Base-by-base conservation (phyloP, 768 basidiomycete species). In the Amanita phalloides region DNA sequence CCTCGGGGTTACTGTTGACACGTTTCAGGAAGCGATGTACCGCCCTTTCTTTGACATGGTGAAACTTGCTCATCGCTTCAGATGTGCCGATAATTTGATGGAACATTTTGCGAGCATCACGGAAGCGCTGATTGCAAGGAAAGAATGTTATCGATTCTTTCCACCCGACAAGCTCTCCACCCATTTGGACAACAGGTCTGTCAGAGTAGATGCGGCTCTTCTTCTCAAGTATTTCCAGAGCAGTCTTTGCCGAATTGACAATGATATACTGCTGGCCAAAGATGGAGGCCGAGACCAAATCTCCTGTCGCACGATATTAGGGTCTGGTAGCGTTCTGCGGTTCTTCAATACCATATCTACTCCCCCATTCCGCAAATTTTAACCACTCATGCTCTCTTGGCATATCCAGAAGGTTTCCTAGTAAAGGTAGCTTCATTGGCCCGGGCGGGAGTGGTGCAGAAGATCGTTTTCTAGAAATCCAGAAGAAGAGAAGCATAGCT, bases 201-300 rank as follows among this genome's bases (percentile, higher is more conserved):
- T 81, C 78, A 9, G 80, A 81, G 57, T 79, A 80, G 32, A 73
- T 69, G n/a, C 69, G 63, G 30, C 79, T 73, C 53, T 72, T 75
- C 55, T 71, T 73, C 33, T 79, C 73, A 17, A 81, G 71, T 62
- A 79, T 64, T 26, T 78, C 72, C n/a, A 66, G 56, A 4, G 77
- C 76, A 1, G 58, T 50, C 17, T 70, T 58, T 5, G 55, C 57
- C 0, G 66, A 68, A 58, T 76, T 79, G 26, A 79, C 30, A 50
- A 79, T 59, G 26, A 79, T 45, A 36, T 76, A 67, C 23, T 45
- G 33, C 50, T 54, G 42, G 33, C 53, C 45, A 42, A 48, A 28
- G 37, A 47, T n/a, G 32, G 26, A 43, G 38, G 48, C 25, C 17
- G 37, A 37, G 43, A 48, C 46, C 43, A 53, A 9, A 41, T 41